Base-by-base conservation (phyloP, 192 early-diverging fungal species). In the Podila clonocystis region DNA sequence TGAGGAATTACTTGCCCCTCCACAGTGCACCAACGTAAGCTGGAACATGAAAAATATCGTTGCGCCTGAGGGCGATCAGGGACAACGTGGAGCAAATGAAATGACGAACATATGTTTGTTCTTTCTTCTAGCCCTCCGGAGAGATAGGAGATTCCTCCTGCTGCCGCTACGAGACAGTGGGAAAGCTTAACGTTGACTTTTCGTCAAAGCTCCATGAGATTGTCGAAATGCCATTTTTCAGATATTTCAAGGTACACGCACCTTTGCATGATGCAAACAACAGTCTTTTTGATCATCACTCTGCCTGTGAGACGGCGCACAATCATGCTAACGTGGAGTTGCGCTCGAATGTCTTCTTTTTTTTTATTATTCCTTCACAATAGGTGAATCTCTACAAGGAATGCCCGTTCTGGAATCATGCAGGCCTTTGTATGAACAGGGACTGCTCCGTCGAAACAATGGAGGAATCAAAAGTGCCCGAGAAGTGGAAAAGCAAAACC, bases 161-260 rank as follows among this genome's bases (percentile, higher is more conserved):
- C 29, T 93, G 93, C 82, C 90, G 91, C 80, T 94, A 90, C 72
- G 90, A 93, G 65, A 87, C 89, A 5, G 85, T 96, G 49, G 93
- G 94, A 60, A 84, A 87, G 12, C 85, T 97, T 34, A 98, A 98
- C 82, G 78, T 87, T 34, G 88, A 88, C 20, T 84, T 98, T 41
- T 75, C 88, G 19, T 87, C 86, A 30, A 85, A 89, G 67, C 80
- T 99, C 49, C 77, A 89, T 33, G 87, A 91, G 58, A 87, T 99
- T n/a, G 91, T 96, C 24, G 86, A 88, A 30, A 94, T 96, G 38
- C 89, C 88, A 12, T 98, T 96, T 82, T 99, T 98, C 83, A 84
- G 94, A 62, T 97, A 97, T 82, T 97, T 93, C 74, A 95, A 94
- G 83, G 94, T 95, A 77, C 65, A 30, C n/a, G n/a, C 20, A 24